A percentile compares a stretch with the other conserved stretches of the same genome.
Conservation (phyloP, 2,329 filamentous ascomycete genomes). For the Teratosphaeria zuluensis region DNA sequence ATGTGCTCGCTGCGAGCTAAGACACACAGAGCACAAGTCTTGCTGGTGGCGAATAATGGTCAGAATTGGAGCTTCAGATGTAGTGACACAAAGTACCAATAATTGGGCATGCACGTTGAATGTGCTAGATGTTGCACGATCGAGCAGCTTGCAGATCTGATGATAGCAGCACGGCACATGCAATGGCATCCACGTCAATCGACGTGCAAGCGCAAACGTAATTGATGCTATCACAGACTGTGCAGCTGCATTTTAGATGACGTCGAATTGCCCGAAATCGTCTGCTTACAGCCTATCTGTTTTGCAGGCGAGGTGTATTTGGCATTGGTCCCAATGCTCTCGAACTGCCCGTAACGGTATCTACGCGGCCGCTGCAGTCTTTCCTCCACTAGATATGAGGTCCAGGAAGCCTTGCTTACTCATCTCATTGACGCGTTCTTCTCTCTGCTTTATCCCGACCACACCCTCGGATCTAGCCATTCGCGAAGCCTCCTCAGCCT, state of each 20-base stretch:
- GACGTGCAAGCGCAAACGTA: too few relatives aligned
- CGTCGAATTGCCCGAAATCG: too few relatives aligned
- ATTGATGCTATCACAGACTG: too few relatives aligned
- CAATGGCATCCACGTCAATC: too few relatives aligned
- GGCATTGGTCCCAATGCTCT: too few relatives aligned
- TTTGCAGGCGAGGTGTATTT: too few relatives aligned
- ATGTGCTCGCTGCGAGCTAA: too few relatives aligned
- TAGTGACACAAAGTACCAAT: not conserved
- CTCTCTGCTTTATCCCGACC: conserved; percentile 67
- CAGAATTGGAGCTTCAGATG: not conserved
- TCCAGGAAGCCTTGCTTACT: conserved; percentile 95
- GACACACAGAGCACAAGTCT: too few relatives aligned
- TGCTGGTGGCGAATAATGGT: too few relatives aligned
- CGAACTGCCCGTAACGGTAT: not conserved
- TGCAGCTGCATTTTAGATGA: too few relatives aligned
- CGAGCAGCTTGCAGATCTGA: not conserved
- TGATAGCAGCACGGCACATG: not conserved
- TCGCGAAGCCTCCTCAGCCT: conserved; percentile 67
- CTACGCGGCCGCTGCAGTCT: conserved; percentile 1
- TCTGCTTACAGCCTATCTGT: too few relatives aligned
- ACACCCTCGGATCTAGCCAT: conserved; percentile 61
- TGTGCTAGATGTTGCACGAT: not conserved
- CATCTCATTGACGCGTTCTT: conserved; percentile 90
- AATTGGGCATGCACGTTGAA: not conserved
- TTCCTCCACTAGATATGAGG: conserved; percentile 58